Evolutionary conservation across 2,329 filamentous ascomycete species (phyloP).

Genomic region (Penicillium sp.): DNA sequence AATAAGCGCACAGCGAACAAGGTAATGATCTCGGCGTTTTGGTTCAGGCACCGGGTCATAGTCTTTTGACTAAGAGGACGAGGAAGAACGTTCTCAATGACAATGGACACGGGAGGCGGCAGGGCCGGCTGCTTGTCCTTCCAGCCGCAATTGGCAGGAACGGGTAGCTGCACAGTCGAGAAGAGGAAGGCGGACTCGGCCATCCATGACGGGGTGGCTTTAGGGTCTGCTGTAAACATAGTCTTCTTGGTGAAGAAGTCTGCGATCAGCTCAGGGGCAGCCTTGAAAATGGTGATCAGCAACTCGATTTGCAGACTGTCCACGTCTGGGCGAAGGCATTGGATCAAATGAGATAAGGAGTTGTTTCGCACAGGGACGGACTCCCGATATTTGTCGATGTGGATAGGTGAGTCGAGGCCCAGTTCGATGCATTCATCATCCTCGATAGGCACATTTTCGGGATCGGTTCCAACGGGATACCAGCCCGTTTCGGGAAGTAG

Average conservation of each 20-base stretch:
- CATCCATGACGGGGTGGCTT: constrained; percentile 90
- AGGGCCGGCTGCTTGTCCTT: constrained; percentile 61
- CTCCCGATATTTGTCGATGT: constrained; percentile 67
- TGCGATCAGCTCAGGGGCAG: constrained; percentile 81
- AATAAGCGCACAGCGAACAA: constrained; percentile 84
- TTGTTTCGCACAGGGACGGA: constrained; percentile 77
- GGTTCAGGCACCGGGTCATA: constrained; percentile 75
- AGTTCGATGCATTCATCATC: constrained; percentile 59
- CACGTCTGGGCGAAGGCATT: constrained; percentile 79
- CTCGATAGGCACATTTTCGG: constrained; percentile 54
- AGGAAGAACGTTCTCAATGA: constrained; percentile 85
- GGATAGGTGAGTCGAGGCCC: constrained; percentile 69
- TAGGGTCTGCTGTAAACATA: constrained; percentile 85
- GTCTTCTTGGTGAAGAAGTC: constrained; percentile 82
- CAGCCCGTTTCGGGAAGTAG: constrained; percentile 77
- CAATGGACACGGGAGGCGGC: constrained; percentile 76
- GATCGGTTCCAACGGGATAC: constrained; percentile 72
- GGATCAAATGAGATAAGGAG: constrained; percentile 75
- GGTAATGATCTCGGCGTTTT: constrained; percentile 75
- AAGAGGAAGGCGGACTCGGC: constrained; percentile 90
- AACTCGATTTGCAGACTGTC: constrained; percentile 80
- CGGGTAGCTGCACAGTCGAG: constrained; percentile 71
- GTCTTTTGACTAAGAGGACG: constrained; percentile 78
- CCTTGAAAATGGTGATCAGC: constrained; percentile 74
- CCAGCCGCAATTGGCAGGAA: constrained; percentile 73